Conservation (phyloP, 345 rosid species). For the Syzygium jambos region DNA sequence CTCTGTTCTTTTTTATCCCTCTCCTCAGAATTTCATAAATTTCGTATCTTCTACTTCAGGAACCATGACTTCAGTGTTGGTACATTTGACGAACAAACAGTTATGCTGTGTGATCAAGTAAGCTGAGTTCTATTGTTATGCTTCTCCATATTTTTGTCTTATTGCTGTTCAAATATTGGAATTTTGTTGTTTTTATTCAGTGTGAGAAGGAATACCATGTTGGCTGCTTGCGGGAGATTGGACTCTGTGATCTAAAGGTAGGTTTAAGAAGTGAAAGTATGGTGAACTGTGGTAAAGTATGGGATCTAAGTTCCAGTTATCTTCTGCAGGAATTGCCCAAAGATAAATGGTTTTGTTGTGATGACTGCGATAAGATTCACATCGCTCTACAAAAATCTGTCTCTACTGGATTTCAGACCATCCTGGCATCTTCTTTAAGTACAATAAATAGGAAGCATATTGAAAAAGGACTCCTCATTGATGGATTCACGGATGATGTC, state of each 20-base stretch:
- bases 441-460: conserved; percentile 50
- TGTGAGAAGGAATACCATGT: conserved; percentile 83
- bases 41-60: background rate
- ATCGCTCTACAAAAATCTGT: conserved; percentile 48
- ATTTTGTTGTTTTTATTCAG: conserved; percentile 29
- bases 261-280: conserved; percentile 10
- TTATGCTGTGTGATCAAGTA: conserved; percentile 96
- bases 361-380: conserved; percentile 67
- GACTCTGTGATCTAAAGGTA: conserved; percentile 75
- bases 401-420: conserved; percentile 44
- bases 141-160: background rate
- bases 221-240: conserved; percentile 77
- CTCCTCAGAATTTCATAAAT: background rate
- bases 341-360: conserved; percentile 86
- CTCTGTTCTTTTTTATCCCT: background rate
- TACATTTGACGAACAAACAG: conserved; percentile 72
- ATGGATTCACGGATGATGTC: conserved; percentile 30
- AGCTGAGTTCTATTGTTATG: conserved; percentile 6
- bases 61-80: conserved; percentile 61
- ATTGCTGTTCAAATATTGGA: background rate
- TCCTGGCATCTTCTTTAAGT: conserved; percentile 42
- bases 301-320: conserved; percentile 1
- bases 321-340: conserved; percentile 63
- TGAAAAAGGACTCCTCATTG: conserved; percentile 59
- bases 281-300: background rate